These are phyloP conservation scores for Malus fusca DNA, from an alignment of 306 rosid genomes.

Conservation along the genomic window DNA sequence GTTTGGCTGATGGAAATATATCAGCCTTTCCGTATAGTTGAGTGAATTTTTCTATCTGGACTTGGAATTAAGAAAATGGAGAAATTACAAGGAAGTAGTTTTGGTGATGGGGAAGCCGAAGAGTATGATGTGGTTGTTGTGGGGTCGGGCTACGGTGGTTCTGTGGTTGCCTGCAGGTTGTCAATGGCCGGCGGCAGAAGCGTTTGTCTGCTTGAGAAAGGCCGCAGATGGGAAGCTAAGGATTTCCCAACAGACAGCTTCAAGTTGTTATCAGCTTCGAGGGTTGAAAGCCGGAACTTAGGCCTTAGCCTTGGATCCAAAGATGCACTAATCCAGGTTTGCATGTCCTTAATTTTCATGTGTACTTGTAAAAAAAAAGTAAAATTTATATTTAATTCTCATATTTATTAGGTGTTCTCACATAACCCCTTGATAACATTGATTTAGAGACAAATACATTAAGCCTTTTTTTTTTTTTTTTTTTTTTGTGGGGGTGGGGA, in stretches of 20 bases:
- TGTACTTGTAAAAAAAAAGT: too few relatives aligned
- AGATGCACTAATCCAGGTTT: constrained; percentile 27
- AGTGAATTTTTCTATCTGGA: background rate
- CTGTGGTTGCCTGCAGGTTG: constrained; percentile 29
- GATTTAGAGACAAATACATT: too few relatives aligned
- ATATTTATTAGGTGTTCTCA: too few relatives aligned
- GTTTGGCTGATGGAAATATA: too few relatives aligned
- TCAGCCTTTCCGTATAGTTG: too few relatives aligned
- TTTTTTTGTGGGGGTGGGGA: too few relatives aligned
- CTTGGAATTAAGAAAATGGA: background rate
- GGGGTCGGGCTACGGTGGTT: constrained; percentile 31
- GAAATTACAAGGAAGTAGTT: background rate
- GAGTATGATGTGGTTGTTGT: constrained; percentile 27
- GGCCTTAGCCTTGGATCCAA: constrained; percentile 31
- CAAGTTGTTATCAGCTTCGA: constrained; percentile 17
- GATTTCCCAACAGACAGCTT: constrained; percentile 25
- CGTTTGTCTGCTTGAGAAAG: constrained; percentile 28
- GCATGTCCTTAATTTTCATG: too few relatives aligned
- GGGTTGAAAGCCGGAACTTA: constrained; percentile 17
- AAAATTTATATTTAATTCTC: too few relatives aligned
- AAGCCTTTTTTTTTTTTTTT: too few relatives aligned
- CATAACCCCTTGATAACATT: too few relatives aligned
- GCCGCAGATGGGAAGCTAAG: constrained; percentile 27
- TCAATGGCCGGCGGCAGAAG: constrained; percentile 18
- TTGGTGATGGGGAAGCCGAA: constrained; percentile 12